These are phyloP conservation scores for Penicillium canariense DNA, from an alignment of 495 filamentous ascomycete genomes.

Conservation along the genomic window DNA sequence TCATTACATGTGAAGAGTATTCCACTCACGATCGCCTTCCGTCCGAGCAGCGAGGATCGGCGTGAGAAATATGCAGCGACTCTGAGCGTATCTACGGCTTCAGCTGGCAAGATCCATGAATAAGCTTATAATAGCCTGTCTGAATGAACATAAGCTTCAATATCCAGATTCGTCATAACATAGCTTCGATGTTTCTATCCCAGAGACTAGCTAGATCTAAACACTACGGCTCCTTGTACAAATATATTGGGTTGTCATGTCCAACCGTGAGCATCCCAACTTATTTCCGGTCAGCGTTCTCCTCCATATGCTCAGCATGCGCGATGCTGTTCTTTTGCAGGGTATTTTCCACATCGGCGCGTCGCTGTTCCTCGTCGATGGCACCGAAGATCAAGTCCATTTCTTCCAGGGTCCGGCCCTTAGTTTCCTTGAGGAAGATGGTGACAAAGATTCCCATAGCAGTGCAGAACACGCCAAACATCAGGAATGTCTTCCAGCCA, in stretches of 20 bases:
- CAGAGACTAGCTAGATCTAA: neutral
- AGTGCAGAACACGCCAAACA: conserved; percentile 53
- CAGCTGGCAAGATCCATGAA: no score
- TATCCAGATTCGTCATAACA: no score
- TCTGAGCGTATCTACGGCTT: no score
- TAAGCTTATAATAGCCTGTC: no score
- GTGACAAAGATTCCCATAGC: conserved; percentile 35
- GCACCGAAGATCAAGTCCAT: conserved; percentile 50
- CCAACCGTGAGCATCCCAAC: neutral
- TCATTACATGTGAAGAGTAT: no score
- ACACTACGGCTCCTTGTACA: neutral
- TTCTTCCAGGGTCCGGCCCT: conserved; percentile 48
- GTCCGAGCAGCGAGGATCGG: no score
- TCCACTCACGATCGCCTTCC: no score
- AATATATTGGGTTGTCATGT: neutral
- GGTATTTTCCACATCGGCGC: conserved; percentile 41
- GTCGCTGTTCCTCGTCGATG: conserved; percentile 34
- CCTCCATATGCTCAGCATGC: conserved; percentile 29
- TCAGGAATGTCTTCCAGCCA: conserved; percentile 53
- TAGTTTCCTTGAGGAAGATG: conserved; percentile 63
- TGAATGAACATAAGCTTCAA: no score
- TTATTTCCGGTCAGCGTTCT: conserved; percentile 1
- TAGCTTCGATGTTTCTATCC: neutral
- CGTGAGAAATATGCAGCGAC: no score
- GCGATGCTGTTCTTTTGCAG: conserved; percentile 33